Evolutionary conservation across 2,329 filamentous ascomycete species (phyloP), one percentile per base, ranked within the genome.

Genomic region (Delphinella strobiligena): DNA sequence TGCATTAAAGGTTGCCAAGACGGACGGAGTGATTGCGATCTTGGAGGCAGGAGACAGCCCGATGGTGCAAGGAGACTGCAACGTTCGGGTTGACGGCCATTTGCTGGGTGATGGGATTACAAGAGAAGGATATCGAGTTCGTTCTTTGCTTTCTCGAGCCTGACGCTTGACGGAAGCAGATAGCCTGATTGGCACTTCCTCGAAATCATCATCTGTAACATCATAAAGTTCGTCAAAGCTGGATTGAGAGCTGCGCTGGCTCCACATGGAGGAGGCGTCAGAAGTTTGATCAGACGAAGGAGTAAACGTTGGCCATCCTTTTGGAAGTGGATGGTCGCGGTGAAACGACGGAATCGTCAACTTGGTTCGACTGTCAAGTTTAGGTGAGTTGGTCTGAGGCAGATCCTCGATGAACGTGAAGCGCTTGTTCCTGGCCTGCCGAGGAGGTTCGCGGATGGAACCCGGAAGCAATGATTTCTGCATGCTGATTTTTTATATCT

Each of bases 221-320:
- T 91, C 83, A 59, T 94, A 94, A 36, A 94, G 66, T 51, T 93
- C 85, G 60, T 93, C 84, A 51, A 89, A 89, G 47, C 85, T 80
- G 49, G 75, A 83, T 46, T 71, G 71, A 50, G 76, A 74, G 48
- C 80, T 80, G 56, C 72, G 66, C 50, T 75, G 68, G 45, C 60
- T 78, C 82, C 80, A 78, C 46, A 54, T 45, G 4, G 55, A 59
- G 34, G 54, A 54, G 11, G 48, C 43, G 33, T 58, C 56, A 15
- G 55, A 58, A 11, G 52, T 51, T 3, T 47, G 46, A 33, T 73
- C 69, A 16, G 73, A 75, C 31, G 68, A 64, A 68, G 51, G 68
- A 69, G 39, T 68, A 42, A 72, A 74, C 34, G 38, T 45, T 44
- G 19, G 47, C 14, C 51, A 53, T 51, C 76, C 69, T n/a, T 80